Evolutionary conservation across 1,284 basidiomycete species (phyloP).

Genomic region (Leccinum ambiguum): DNA sequence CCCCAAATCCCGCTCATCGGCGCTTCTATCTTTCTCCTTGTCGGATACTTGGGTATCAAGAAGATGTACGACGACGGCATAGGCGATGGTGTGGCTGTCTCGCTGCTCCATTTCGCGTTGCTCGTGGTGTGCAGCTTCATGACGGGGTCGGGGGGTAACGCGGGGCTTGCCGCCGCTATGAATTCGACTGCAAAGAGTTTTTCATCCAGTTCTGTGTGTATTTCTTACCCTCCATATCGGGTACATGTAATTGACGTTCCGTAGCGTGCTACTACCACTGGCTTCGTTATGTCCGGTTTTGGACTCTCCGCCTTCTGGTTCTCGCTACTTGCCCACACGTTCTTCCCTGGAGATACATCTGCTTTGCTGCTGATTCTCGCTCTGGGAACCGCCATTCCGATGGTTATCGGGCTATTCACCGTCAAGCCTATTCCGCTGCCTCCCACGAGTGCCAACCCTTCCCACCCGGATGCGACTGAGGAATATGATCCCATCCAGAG

Average conservation of each 20-base stretch:
- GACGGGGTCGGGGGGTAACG: slow-evolving; percentile 64
- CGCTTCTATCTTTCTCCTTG: slow-evolving; percentile 52
- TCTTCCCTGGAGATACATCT: slow-evolving; percentile 72
- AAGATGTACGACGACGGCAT: slow-evolving; percentile 57
- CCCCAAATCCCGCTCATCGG: slow-evolving; percentile 50
- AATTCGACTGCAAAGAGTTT: slow-evolving; percentile 72
- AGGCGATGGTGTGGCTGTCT: slow-evolving; percentile 19
- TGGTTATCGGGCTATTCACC: slow-evolving; percentile 65
- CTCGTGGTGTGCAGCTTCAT: slow-evolving; percentile 53
- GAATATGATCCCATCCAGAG: slow-evolving; percentile 18
- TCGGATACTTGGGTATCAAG: slow-evolving; percentile 69
- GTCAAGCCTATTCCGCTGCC: slow-evolving; percentile 59
- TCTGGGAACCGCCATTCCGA: slow-evolving; percentile 66
- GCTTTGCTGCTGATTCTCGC: slow-evolving; percentile 70
- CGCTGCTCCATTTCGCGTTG: slow-evolving; percentile 34
- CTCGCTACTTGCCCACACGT: slow-evolving; percentile 60
- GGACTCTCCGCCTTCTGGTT: slow-evolving; percentile 84
- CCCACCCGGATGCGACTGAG: background rate
- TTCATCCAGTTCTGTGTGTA: slow-evolving; percentile 47
- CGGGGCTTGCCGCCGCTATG: slow-evolving; percentile 51
- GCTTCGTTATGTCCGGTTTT: slow-evolving; percentile 78
- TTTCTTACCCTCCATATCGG: background rate
- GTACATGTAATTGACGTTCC: slow-evolving; percentile 1
- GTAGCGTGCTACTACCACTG: slow-evolving; percentile 72
- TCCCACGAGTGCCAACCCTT: slow-evolving; percentile 17